Conservation (phyloP, 2,329 filamentous ascomycete genomes). For the Trematosphaeria pertusa region DNA sequence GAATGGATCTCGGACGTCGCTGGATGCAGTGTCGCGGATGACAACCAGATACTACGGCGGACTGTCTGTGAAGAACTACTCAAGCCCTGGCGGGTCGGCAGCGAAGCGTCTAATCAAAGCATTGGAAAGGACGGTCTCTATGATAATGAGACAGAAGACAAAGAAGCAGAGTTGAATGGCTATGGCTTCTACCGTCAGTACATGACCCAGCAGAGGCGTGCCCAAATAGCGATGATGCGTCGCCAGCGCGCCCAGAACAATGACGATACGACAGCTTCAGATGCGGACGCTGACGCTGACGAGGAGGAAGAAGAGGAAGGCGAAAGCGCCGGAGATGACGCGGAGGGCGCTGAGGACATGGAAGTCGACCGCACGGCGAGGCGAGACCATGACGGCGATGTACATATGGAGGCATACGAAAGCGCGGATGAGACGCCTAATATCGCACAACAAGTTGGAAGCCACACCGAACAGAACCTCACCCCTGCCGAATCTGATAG, state of each 20-base stretch:
- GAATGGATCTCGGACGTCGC: constrained; percentile 96
- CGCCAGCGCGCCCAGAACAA: constrained; percentile 52
- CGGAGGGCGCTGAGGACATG: constrained; percentile 58
- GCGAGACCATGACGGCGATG: constrained; percentile 56
- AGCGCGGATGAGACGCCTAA: constrained; percentile 72
- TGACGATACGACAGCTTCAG: constrained; percentile 49
- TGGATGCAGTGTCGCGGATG: constrained; percentile 82
- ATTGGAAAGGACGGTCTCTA: constrained; percentile 82
- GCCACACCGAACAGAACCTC: constrained; percentile 64
- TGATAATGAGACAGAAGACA: constrained; percentile 74
- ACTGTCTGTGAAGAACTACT: constrained; percentile 92
- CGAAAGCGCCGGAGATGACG: constrained; percentile 47
- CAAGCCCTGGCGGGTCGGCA: constrained; percentile 85
- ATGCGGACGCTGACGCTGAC: constrained; percentile 51
- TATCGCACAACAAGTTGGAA: constrained; percentile 73
- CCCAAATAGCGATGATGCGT: constrained; percentile 34
- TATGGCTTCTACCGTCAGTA: constrained; percentile 35
- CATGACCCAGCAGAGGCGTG: constrained; percentile 33
- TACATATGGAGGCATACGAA: constrained; percentile 57
- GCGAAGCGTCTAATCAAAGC: constrained; percentile 77
- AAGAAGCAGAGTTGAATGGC: constrained; percentile 46
- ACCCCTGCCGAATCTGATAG: constrained; percentile 78
- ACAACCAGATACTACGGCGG: constrained; percentile 78
- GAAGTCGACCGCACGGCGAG: constrained; percentile 53
- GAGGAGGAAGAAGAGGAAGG: constrained; percentile 56